phyloP scores from a whole-genome alignment of 129 eudicot genomes.

The Lonicera japonica region DNA sequence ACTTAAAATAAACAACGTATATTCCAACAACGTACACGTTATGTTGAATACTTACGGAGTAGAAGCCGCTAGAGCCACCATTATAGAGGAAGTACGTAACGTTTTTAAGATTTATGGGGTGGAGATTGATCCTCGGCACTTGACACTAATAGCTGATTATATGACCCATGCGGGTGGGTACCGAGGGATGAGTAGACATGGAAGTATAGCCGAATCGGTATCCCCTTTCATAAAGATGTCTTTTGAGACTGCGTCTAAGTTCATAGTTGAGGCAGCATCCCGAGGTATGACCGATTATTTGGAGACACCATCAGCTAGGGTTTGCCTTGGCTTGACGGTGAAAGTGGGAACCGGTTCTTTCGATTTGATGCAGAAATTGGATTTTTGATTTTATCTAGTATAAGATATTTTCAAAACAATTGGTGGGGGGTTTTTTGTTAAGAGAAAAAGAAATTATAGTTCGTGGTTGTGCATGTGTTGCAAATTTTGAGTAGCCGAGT shows the following conservation, averaged over 20 bases:
- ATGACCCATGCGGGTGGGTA: constrained; percentile 95
- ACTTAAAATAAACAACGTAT: constrained; percentile 56
- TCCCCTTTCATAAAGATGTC: constrained; percentile 85
- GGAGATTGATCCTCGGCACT: constrained; percentile 71
- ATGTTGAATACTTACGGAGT: constrained; percentile 74
- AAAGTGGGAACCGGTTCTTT: constrained; percentile 85
- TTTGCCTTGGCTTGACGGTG: constrained; percentile 80
- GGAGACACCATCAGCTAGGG: constrained; percentile 89
- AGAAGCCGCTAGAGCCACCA: constrained; percentile 73
- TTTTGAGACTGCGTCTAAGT: constrained; percentile 82
- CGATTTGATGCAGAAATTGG: constrained; percentile 74
- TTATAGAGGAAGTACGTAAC: constrained; percentile 60
- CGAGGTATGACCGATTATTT: constrained; percentile 48
- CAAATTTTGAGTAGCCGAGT: too few relatives aligned
- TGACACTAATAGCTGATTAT: constrained; percentile 71
- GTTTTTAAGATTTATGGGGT: constrained; percentile 83
- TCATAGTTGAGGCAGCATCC: constrained; percentile 76
- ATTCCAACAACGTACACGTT: constrained; percentile 59
- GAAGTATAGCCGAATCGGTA: constrained; percentile 67
- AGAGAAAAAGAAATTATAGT: too few relatives aligned
- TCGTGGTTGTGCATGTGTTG: too few relatives aligned
- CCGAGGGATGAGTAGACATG: constrained; percentile 71
- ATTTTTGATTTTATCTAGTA: constrained; percentile 8
- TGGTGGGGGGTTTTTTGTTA: too few relatives aligned
- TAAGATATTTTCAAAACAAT: not conserved